Conservation (phyloP, 2,329 filamentous ascomycete genomes). For the Botryotinia calthae region DNA sequence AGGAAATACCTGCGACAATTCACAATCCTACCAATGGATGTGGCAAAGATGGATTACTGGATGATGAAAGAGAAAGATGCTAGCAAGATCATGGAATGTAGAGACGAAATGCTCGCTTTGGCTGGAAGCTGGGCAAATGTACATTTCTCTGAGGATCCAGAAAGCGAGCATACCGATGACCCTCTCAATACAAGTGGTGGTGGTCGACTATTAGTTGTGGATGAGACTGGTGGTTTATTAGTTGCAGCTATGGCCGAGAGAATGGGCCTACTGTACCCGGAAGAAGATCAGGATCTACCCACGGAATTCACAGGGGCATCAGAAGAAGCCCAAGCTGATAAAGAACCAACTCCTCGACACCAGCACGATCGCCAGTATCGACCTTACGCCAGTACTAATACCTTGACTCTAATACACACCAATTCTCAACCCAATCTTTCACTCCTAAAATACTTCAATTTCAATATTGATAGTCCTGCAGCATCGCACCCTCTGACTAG, state of each 20-base stretch:
- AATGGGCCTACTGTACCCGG: conserved; percentile 61
- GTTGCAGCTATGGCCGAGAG: conserved; percentile 69
- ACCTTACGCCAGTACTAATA: conserved; percentile 51
- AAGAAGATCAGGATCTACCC: conserved; percentile 23
- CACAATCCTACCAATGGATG: conserved; percentile 78
- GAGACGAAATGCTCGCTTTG: conserved; percentile 78
- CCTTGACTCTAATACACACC: conserved; percentile 75
- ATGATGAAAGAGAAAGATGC: conserved; percentile 78
- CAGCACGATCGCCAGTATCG: conserved; percentile 22
- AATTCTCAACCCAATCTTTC: conserved; percentile 86
- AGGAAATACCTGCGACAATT: conserved; percentile 92
- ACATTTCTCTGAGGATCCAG: conserved; percentile 52
- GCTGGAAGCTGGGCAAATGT: conserved; percentile 89
- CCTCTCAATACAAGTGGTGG: conserved; percentile 29
- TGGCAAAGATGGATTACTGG: conserved; percentile 72
- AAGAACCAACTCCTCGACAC: conserved; percentile 16
- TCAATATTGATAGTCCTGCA: conserved; percentile 61
- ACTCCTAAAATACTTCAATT: conserved; percentile 85
- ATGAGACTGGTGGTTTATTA: conserved; percentile 68
- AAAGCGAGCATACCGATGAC: conserved; percentile 13
- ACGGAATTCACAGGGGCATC: conserved; percentile 13
- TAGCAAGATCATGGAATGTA: conserved; percentile 76
- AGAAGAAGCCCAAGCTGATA: conserved; percentile 9
- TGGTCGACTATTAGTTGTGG: conserved; percentile 64
- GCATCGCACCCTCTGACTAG: conserved; percentile 70